Evolutionary conservation across 192 early-diverging fungal species (phyloP).

Genomic region (Gamsiella multidivaricata): DNA sequence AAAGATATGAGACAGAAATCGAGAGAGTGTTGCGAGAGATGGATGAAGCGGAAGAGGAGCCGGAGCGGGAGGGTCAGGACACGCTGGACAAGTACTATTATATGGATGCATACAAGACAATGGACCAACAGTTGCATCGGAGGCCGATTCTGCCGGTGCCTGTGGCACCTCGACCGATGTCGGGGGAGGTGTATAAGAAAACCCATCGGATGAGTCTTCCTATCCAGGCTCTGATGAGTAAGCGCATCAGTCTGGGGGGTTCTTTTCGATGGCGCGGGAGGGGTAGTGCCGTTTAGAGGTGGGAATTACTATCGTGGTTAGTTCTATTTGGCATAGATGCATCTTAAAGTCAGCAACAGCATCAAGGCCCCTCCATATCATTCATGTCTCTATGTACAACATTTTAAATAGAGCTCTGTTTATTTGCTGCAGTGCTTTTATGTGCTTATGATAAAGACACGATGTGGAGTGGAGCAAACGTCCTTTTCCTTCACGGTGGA

Average conservation of each 20-base stretch:
- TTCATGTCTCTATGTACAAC: too few species aligned
- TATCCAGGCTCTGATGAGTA: slow-evolving; percentile 32
- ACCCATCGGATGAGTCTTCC: slow-evolving; percentile 47
- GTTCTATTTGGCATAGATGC: too few species aligned
- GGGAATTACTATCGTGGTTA: too few species aligned
- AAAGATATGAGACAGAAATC: slow-evolving; percentile 10
- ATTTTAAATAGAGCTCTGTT: too few species aligned
- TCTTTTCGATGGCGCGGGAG: slow-evolving; percentile 37
- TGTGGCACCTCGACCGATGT: slow-evolving; percentile 34
- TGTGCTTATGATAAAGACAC: too few species aligned
- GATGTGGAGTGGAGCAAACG: too few species aligned
- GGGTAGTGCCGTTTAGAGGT: slow-evolving; percentile 6
- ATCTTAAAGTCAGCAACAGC: too few species aligned
- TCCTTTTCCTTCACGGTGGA: too few species aligned
- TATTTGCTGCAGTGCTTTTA: too few species aligned
- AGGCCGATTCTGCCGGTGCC: slow-evolving; percentile 15
- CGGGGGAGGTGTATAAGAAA: slow-evolving; percentile 33
- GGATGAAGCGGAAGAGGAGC: slow-evolving; percentile 28
- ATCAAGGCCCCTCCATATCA: too few species aligned
- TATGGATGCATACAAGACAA: slow-evolving; percentile 48
- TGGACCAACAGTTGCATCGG: slow-evolving; percentile 47
- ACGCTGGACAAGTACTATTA: slow-evolving; percentile 42
- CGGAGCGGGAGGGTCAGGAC: slow-evolving; percentile 40
- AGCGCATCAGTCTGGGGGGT: slow-evolving; percentile 28
- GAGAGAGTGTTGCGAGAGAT: slow-evolving; percentile 19